Conservation (phyloP, 345 rosid genomes). For the Salix suchowensis region DNA sequence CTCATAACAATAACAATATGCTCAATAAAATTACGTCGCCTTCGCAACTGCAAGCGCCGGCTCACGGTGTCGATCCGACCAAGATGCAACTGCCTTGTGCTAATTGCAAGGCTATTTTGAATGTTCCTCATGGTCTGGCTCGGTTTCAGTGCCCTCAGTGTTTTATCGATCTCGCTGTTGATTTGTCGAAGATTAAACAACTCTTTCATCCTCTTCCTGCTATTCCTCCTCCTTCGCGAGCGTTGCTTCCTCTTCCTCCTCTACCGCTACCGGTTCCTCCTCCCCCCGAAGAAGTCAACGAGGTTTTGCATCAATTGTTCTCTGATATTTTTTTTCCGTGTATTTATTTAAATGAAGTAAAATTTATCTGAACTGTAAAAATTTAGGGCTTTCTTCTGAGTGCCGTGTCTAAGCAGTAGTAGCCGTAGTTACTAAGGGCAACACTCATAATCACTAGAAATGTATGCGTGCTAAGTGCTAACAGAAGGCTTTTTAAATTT, state of each 20-base stretch:
- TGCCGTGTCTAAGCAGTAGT: neutral
- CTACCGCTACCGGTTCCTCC: slow-evolving; percentile 12
- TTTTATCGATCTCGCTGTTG: slow-evolving; percentile 75
- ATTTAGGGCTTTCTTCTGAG: neutral
- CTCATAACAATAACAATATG: slow-evolving; percentile 5
- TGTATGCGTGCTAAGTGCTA: neutral
- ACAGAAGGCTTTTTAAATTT: neutral
- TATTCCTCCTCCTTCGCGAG: slow-evolving; percentile 15
- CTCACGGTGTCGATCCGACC: slow-evolving; percentile 94
- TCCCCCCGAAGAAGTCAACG: slow-evolving; percentile 80
- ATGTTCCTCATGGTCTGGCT: slow-evolving; percentile 86
- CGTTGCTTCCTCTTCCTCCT: neutral
- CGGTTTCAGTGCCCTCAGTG: slow-evolving; percentile 93
- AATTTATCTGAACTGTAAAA: neutral
- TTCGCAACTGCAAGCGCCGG: slow-evolving; percentile 46
- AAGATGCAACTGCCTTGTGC: slow-evolving; percentile 98
- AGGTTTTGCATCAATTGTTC: slow-evolving; percentile 36
- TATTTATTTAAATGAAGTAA: neutral
- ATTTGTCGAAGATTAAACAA: slow-evolving; percentile 56
- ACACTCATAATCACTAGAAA: neutral
- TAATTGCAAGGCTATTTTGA: slow-evolving; percentile 85
- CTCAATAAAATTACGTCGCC: slow-evolving; percentile 1
- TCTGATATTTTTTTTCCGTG: neutral
- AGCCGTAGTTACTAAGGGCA: neutral
- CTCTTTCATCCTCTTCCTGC: slow-evolving; percentile 39